Base-by-base conservation (phyloP, 805 yeast species). In the Ogataea haglerorum region DNA sequence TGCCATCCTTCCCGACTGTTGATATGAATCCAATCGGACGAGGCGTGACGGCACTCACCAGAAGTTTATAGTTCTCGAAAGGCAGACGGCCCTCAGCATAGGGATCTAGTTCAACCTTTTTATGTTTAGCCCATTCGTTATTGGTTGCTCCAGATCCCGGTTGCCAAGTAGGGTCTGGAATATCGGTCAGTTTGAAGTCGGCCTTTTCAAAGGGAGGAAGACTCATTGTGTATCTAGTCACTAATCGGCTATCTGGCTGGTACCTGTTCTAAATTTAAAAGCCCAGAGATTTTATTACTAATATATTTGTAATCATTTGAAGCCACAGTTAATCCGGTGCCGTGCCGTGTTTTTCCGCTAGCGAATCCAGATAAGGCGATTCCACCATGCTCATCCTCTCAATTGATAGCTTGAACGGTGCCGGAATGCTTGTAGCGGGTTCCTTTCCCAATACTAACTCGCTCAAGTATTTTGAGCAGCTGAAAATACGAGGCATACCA, bases 11-110 rank as follows among this genome's bases (percentile, higher is more conserved):
- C 19, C 65, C 56, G 2, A 73, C 52, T 0, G 82, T 69, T 5
- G 83, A 72, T 3, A 80, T 58, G 42, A 80, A 72, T 4, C 77
- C 85, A 49, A 80, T 68, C 6, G 85, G 85, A 42, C 86, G 66
- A 2, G 86, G 86, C 1, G 69, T 64, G 13, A 80, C 51, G 1
- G 75, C 81, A 10, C 77, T 64, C n/a, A 68, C 67, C 21, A 80
- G 60, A 22, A 75, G 57, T 44, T 65, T 68, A 60, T 80, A 80
- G 58, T 78, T 77, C 34, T 64, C 67, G 4, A 57, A 54, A 6
- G 72, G 63, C 6, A 46, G 49, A 42, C 80, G 61, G 17, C 61
- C 65, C 28, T 60, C 65, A 1, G 46, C 70, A 43, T 52, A 60
- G 0, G 82, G 84, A 52, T 77, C 80, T 40, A 79, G 56, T 30